A percentile compares a stretch with the other conserved stretches of the same genome.
These are phyloP conservation scores for Colletotrichum filicis DNA, from an alignment of 2,329 filamentous ascomycete species.

Conservation along the genomic window DNA sequence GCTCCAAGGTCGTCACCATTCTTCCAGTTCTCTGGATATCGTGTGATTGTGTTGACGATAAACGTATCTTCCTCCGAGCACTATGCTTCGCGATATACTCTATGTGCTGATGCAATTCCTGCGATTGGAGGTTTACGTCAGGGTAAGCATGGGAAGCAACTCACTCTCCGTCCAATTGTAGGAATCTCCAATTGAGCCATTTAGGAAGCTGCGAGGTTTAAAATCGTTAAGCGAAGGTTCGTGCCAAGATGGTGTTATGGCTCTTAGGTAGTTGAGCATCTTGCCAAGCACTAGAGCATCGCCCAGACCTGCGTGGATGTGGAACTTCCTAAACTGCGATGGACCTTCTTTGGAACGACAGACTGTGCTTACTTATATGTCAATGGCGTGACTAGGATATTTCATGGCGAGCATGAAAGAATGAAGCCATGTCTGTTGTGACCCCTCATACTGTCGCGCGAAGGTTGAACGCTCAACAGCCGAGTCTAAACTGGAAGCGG, in stretches of 20 bases:
- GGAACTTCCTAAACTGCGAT: conserved; percentile 15
- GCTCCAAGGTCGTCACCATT: not conserved
- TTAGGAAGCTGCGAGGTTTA: not conserved
- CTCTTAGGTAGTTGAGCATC: not conserved
- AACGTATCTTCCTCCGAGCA: not conserved
- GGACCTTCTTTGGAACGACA: not conserved
- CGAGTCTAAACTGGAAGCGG: conserved; percentile 25
- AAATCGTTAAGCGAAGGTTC: not conserved
- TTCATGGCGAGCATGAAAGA: not conserved
- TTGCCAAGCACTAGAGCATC: not conserved
- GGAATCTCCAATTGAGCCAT: not conserved
- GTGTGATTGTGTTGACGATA: not conserved
- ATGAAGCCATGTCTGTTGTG: not conserved
- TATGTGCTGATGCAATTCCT: not conserved
- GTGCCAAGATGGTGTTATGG: not conserved
- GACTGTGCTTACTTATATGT: not conserved
- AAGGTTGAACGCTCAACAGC: conserved; percentile 17
- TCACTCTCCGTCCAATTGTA: not conserved
- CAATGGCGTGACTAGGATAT: not conserved
- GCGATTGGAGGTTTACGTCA: not conserved
- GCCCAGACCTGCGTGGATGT: not conserved
- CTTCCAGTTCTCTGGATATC: not conserved
- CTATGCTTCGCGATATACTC: not conserved
- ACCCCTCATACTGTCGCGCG: not conserved
- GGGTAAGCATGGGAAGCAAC: not conserved